Conservation (phyloP, 306 rosid genomes). For the Senna tora region DNA sequence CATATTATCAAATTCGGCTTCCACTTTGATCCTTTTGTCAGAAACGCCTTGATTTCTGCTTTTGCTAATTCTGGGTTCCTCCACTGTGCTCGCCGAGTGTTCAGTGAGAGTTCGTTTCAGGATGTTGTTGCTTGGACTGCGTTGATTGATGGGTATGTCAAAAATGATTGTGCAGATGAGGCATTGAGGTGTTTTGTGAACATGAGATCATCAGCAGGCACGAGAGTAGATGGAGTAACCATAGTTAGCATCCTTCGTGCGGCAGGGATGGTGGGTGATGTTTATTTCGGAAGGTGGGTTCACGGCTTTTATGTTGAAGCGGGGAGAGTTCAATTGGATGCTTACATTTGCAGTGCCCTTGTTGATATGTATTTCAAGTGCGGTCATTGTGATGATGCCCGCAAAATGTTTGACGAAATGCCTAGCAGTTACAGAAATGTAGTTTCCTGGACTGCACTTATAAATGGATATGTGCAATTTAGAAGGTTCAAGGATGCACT, state of each 20-base stretch:
- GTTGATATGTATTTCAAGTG: constrained; percentile 51
- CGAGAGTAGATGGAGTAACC: constrained; percentile 35
- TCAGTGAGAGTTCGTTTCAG: constrained; percentile 37
- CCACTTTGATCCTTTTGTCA: constrained; percentile 39
- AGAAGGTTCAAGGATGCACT: constrained; percentile 44
- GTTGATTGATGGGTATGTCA: constrained; percentile 47
- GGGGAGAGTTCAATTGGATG: constrained; percentile 45
- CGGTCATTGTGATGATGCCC: constrained; percentile 39
- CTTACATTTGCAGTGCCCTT: constrained; percentile 43
- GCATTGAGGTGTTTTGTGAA: constrained; percentile 41
- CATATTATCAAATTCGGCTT: constrained; percentile 48
- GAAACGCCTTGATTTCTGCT: constrained; percentile 41
- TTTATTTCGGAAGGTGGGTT: constrained; percentile 46
- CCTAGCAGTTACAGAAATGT: constrained; percentile 34
- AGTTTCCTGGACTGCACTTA: constrained; percentile 44
- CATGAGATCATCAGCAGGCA: constrained; percentile 36
- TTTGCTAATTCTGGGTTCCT: constrained; percentile 44
- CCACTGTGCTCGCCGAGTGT: constrained; percentile 44
- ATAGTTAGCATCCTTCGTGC: constrained; percentile 44
- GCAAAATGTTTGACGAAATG: constrained; percentile 42
- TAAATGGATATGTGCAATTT: constrained; percentile 45
- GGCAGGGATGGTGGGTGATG: constrained; percentile 41
- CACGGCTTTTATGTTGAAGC: constrained; percentile 49
- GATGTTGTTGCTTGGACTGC: constrained; percentile 51
- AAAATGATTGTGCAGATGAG: constrained; percentile 39